Conservation (phyloP, 768 basidiomycete genomes). For the Hebeloma cylindrosporum region DNA sequence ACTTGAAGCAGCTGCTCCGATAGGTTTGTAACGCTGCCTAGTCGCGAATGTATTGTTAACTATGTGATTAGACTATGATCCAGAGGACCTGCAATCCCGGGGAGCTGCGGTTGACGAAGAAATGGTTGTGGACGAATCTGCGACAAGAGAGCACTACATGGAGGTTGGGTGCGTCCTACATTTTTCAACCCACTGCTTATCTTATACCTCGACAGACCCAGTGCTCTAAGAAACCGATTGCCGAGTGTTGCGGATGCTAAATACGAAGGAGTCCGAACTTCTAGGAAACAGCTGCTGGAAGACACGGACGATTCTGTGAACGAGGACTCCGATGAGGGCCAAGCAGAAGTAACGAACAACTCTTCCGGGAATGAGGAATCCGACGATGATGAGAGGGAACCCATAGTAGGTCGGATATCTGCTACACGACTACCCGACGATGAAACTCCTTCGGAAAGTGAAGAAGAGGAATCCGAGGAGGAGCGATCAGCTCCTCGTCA, state of each 20-base stretch:
- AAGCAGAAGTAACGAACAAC: slow-evolving; percentile 16
- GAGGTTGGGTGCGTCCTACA: slow-evolving; percentile 75
- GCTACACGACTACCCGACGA: slow-evolving; percentile 7
- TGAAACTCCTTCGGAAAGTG: slow-evolving; percentile 18
- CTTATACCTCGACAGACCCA: slow-evolving; percentile 50
- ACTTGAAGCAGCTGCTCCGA: slow-evolving; percentile 69
- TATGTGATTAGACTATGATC: slow-evolving; percentile 66
- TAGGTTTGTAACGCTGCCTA: slow-evolving; percentile 44
- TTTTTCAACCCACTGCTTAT: no score
- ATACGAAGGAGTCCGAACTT: slow-evolving; percentile 69
- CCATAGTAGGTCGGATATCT: slow-evolving; percentile 14
- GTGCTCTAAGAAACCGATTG: slow-evolving; percentile 62
- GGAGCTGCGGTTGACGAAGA: slow-evolving; percentile 46
- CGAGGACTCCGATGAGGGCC: slow-evolving; percentile 27
- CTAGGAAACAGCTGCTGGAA: slow-evolving; percentile 57
- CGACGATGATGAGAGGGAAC: slow-evolving; percentile 26
- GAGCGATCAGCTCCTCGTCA: slow-evolving; percentile 13
- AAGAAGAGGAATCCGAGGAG: slow-evolving; percentile 19
- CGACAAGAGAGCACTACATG: slow-evolving; percentile 73
- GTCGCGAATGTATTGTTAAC: slow-evolving; percentile 2
- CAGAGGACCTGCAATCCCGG: slow-evolving; percentile 64
- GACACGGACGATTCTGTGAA: slow-evolving; percentile 35
- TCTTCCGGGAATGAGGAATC: slow-evolving; percentile 32
- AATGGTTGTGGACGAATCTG: slow-evolving; percentile 31
- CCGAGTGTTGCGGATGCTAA: slow-evolving; percentile 73